Percentiles rank a stretch among this genome's conserved stretches.
Conservation (phyloP, 176 grass and related monocot genomes). For the Carex kokanica region DNA sequence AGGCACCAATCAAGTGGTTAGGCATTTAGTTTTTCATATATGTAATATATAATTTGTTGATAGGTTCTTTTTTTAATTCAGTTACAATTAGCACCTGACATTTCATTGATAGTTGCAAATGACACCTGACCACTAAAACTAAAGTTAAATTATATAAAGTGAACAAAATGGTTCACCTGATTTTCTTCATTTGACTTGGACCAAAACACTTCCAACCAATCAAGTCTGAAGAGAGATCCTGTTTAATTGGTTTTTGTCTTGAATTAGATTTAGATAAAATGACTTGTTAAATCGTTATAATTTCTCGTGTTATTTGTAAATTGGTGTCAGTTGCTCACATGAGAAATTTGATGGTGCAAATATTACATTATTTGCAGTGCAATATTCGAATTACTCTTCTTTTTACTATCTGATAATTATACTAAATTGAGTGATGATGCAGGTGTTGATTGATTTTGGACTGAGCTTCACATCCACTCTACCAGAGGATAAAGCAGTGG, state of each 20-base stretch:
- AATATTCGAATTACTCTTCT: not conserved
- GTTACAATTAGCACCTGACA: not conserved
- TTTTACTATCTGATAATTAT: not conserved
- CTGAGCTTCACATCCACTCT: conserved; percentile 86
- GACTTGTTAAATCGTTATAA: not conserved
- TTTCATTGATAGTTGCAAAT: not conserved
- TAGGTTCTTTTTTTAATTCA: not conserved
- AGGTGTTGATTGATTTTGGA: conserved; percentile 98
- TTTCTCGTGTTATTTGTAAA: not conserved
- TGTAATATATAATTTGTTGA: not conserved
- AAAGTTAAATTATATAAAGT: not conserved
- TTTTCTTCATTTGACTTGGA: not conserved
- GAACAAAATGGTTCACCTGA: not conserved
- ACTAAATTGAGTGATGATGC: conserved; percentile 3
- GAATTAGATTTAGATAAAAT: not conserved
- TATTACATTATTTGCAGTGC: not conserved
- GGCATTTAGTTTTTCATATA: not conserved
- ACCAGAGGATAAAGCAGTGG: conserved; percentile 92
- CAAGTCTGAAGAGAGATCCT: not conserved
- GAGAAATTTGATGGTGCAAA: not conserved
- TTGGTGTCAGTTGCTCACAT: not conserved
- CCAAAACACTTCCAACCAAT: not conserved
- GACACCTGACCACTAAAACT: not conserved
- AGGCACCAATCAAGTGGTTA: conserved; percentile 57
- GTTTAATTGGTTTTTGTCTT: not conserved